Evolutionary conservation across 2,329 filamentous ascomycete species (phyloP).

Genomic region (Penicillium hesseltinei): DNA sequence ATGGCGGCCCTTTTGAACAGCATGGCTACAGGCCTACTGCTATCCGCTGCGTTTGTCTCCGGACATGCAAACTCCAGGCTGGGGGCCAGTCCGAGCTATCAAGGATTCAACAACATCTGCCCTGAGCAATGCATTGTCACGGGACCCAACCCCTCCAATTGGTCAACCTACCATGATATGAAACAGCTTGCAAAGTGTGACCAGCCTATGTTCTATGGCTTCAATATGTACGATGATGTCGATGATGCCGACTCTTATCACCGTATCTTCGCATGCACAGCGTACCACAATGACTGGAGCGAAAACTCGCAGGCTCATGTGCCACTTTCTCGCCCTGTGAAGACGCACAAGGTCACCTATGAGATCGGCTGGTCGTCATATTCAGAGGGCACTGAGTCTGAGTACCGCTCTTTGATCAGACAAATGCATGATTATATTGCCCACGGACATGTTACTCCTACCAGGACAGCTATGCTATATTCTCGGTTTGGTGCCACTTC

Average conservation of each 20-base stretch:
- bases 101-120: constrained; percentile 13
- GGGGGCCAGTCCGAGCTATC: constrained; percentile 16
- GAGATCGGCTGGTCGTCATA: constrained; percentile 25
- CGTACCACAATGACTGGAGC: constrained; percentile 21
- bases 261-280: constrained; percentile 34
- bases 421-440: constrained; percentile 33
- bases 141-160: constrained; percentile 18
- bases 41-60: background rate
- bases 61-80: background rate
- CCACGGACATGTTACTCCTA: constrained; percentile 21
- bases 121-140: constrained; percentile 20
- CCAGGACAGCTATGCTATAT: constrained; percentile 12
- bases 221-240: constrained; percentile 37
- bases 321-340: background rate
- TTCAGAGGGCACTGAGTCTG: constrained; percentile 18
- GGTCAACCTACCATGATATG: constrained; percentile 24
- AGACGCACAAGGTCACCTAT: constrained; percentile 11
- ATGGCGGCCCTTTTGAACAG: background rate
- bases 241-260: constrained; percentile 30
- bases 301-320: background rate
- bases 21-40: background rate
- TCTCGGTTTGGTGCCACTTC: background rate
- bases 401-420: constrained; percentile 23
- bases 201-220: constrained; percentile 35
- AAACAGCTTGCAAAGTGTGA: constrained; percentile 28